Evolutionary conservation across 495 filamentous ascomycete genomes (phyloP).

Genomic region (Talaromyces proteolyticus): DNA sequence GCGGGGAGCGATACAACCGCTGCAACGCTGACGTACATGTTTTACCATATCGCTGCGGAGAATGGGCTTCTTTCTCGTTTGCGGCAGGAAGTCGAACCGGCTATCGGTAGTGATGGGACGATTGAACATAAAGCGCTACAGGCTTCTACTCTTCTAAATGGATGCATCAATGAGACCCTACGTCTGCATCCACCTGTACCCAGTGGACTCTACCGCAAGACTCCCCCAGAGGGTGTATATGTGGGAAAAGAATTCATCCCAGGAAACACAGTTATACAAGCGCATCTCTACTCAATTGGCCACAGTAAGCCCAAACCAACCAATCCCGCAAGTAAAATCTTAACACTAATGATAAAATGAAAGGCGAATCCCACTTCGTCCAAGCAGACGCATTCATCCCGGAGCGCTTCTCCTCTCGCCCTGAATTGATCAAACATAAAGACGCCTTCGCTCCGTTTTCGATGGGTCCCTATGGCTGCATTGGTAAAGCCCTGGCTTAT

Average conservation of each 20-base stretch:
- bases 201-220: slow-evolving; percentile 31
- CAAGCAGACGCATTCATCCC: slow-evolving; percentile 40
- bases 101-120: slow-evolving; percentile 1
- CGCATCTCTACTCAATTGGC: no score
- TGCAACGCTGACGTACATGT: no score
- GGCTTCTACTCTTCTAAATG: slow-evolving; percentile 40
- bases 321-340: no score
- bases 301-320: no score
- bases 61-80: slow-evolving; percentile 11
- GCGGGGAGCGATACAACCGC: no score
- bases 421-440: slow-evolving; percentile 43
- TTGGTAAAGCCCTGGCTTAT: slow-evolving; percentile 23
- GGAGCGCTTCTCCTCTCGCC: slow-evolving; percentile 44
- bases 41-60: slow-evolving; percentile 21
- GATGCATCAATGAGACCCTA: slow-evolving; percentile 46
- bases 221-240: slow-evolving; percentile 13
- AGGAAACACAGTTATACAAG: slow-evolving; percentile 17
- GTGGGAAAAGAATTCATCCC: slow-evolving; percentile 19
- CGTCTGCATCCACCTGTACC: slow-evolving; percentile 41
- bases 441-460: slow-evolving; percentile 48
- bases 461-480: slow-evolving; percentile 17
- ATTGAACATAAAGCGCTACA: slow-evolving; percentile 20
- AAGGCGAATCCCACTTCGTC: slow-evolving; percentile 27
- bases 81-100: slow-evolving; percentile 4
- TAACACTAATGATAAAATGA: not conserved